phyloP scores from a whole-genome alignment of 306 rosid species.

The Castanopsis chinensis region DNA sequence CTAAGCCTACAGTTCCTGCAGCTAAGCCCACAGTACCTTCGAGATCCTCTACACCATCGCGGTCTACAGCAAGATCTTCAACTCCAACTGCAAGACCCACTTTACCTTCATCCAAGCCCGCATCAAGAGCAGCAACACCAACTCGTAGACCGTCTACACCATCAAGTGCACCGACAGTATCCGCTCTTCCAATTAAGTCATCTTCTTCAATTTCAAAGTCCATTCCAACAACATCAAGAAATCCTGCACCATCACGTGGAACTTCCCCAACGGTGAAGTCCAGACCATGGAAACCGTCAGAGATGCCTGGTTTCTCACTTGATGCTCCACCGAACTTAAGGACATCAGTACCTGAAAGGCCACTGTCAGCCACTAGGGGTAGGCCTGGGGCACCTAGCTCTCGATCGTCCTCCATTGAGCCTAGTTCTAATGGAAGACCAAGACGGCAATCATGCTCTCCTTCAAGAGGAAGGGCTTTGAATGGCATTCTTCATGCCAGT shows the following conservation, averaged over 20 bases:
- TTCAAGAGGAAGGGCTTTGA: slow-evolving; percentile 81
- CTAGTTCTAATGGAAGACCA: slow-evolving; percentile 71
- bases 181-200: slow-evolving; percentile 48
- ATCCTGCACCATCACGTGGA: slow-evolving; percentile 74
- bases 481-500: slow-evolving; percentile 60
- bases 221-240: slow-evolving; percentile 44
- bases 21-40: slow-evolving; percentile 52
- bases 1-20: slow-evolving; percentile 41
- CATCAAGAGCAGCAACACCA: slow-evolving; percentile 87
- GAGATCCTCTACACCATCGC: slow-evolving; percentile 84
- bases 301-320: slow-evolving; percentile 91
- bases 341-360: slow-evolving; percentile 84
- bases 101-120: slow-evolving; percentile 70
- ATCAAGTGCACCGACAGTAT: slow-evolving; percentile 51
- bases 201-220: slow-evolving; percentile 60
- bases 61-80: slow-evolving; percentile 75
- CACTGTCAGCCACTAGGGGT: slow-evolving; percentile 84
- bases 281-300: slow-evolving; percentile 93
- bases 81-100: slow-evolving; percentile 84
- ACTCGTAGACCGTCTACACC: slow-evolving; percentile 79
- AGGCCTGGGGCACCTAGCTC: slow-evolving; percentile 93
- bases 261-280: slow-evolving; percentile 82
- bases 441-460: slow-evolving; percentile 94
- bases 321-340: slow-evolving; percentile 93
- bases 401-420: slow-evolving; percentile 88